These are phyloP conservation scores for Picochlorum costavermella DNA, from an alignment of 139 green algal genomes.

Conservation along the genomic window DNA sequence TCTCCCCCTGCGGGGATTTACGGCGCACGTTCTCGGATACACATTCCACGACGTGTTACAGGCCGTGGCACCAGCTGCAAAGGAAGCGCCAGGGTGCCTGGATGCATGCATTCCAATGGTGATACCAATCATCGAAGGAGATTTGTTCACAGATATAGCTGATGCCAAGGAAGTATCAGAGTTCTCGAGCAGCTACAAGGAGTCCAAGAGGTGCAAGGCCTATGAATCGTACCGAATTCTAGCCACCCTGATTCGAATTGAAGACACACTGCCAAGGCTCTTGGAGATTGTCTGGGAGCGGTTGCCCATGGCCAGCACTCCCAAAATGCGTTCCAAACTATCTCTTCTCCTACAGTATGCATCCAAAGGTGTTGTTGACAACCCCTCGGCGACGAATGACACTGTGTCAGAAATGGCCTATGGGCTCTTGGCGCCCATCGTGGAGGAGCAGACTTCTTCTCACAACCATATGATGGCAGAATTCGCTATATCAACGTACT, in stretches of 20 bases:
- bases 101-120: slow-evolving; percentile 49
- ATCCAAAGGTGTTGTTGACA: slow-evolving; percentile 50
- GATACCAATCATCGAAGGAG: slow-evolving; percentile 69
- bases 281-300: slow-evolving; percentile 25
- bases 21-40: slow-evolving; percentile 80
- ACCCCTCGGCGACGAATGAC: slow-evolving; percentile 46
- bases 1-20: slow-evolving; percentile 62
- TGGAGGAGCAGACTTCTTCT: slow-evolving; percentile 21
- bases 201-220: slow-evolving; percentile 57
- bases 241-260: slow-evolving; percentile 50
- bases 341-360: slow-evolving; percentile 59
- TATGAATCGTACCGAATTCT: slow-evolving; percentile 73
- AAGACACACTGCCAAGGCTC: slow-evolving; percentile 31
- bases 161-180: slow-evolving; percentile 66
- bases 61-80: slow-evolving; percentile 21
- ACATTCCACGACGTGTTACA: slow-evolving; percentile 71
- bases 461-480: slow-evolving; percentile 73
- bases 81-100: slow-evolving; percentile 33
- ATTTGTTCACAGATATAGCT: slow-evolving; percentile 64
- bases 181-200: slow-evolving; percentile 69
- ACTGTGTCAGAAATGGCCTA: slow-evolving; percentile 57
- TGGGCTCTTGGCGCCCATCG: slow-evolving; percentile 13
- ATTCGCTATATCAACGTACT: slow-evolving; percentile 70
- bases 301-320: slow-evolving; percentile 42
- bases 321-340: slow-evolving; percentile 56